Evolutionary conservation across 257 asterid genomes (phyloP), one percentile per base, ranked within the genome.

Genomic region (Cordia subcordata): DNA sequence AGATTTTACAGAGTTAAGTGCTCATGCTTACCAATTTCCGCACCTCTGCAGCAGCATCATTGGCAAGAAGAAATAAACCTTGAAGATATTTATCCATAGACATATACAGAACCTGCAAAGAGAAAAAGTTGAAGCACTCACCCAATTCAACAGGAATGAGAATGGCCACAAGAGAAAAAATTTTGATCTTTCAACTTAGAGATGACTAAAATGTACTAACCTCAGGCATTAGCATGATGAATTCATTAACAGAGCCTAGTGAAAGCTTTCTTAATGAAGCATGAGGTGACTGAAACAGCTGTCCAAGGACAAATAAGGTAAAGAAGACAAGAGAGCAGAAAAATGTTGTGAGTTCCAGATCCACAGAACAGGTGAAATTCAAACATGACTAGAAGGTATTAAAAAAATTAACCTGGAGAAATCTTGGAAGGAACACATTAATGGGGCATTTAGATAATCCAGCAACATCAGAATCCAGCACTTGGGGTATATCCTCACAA

Each of bases 221-320:
- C 23, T 72, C 64, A 53, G 99, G 99, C 99, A 93, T 93, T 70
- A 93, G 76, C 96, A 93, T 90, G 49, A 93, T 79, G 82, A 69
- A 93, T 63, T 90, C 94, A 81, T 93, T 89, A 60, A 93, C 97
- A 39, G 95, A 82, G 75, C 87, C 83, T 84, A 93, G 65, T 39
- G 97, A 79, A 53, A 93, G 93, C 84, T 84, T 93, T 68, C 95
- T 73, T 52, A 93, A 64, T 55, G 88, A 62, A 71, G 79, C 74
- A 75, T 81, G 85, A 12, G 93, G 87, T 9, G 97, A 89, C 74
- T 90, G 97, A 77, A 93, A 90, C 68, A 93, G 86, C 99, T 93
- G 96, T 61, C 10, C 15, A 42, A 10, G 35, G 35, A 27, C 35
- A 27, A 59, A 19, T 21, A 38, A 62, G 55, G 66, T 10, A 72